Evolutionary conservation across 2,329 filamentous ascomycete species (phyloP).

Genomic region (Blastomyces parvus): DNA sequence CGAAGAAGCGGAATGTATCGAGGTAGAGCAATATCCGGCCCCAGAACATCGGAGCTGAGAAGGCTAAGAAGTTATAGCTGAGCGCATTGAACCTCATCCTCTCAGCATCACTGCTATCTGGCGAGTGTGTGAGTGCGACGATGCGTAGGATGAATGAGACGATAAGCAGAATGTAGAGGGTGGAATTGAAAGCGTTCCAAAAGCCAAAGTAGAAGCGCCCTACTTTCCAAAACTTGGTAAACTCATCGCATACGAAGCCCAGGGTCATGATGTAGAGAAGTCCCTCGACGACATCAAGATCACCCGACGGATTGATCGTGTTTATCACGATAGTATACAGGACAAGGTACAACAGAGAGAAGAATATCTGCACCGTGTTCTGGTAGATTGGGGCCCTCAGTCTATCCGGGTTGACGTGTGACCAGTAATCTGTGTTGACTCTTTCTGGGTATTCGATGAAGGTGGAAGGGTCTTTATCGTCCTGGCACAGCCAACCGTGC

Average conservation of each 20-base stretch:
- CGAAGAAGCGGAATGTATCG: constrained; percentile 90
- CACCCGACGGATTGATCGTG: constrained; percentile 76
- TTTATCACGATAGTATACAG: constrained; percentile 90
- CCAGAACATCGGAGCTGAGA: constrained; percentile 96
- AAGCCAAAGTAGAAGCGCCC: constrained; percentile 86
- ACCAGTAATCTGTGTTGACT: constrained; percentile 65
- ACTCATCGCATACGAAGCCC: constrained; percentile 81
- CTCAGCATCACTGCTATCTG: constrained; percentile 38
- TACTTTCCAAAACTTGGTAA: constrained; percentile 86
- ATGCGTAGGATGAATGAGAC: constrained; percentile 72
- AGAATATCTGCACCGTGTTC: constrained; percentile 75
- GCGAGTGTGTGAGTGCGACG: constrained; percentile 58
- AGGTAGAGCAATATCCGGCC: constrained; percentile 83
- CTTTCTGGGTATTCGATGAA: constrained; percentile 83
- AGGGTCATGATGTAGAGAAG: constrained; percentile 84
- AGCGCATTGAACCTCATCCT: constrained; percentile 63
- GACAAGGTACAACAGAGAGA: constrained; percentile 71
- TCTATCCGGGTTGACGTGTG: constrained; percentile 84
- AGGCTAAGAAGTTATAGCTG: constrained; percentile 90
- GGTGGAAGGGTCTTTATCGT: constrained; percentile 77
- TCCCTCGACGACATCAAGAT: constrained; percentile 74
- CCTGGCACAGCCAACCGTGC: constrained; percentile 94
- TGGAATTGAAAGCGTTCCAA: constrained; percentile 91
- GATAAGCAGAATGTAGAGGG: constrained; percentile 68
- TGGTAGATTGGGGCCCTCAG: constrained; percentile 91